Base-by-base conservation (phyloP, 2,329 filamentous ascomycete genomes). In the Cadophora sp. region DNA sequence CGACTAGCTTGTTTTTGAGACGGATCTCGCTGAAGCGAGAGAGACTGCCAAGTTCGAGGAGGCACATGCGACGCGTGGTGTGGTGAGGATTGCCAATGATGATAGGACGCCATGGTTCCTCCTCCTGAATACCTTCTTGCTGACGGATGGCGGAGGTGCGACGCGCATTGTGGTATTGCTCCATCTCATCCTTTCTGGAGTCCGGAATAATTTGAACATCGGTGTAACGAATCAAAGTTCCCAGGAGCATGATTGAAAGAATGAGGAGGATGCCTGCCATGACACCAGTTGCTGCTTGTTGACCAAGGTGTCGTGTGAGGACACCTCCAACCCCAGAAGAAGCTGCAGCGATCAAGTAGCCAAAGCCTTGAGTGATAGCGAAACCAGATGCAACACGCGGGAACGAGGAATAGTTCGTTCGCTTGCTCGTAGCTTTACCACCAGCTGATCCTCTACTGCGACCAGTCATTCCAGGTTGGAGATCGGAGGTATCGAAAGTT, bases 401-500 rank as follows among this genome's bases (percentile, higher is more conserved):
- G 70, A 92, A 93, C 0, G 88, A 90, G 0, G 91, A 92, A 79
- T 92, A 94, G 75, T 92, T 92, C 13, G 87, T 93, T 43, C 85
- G 79, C 56, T 85, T 82, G 7, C 71, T 66, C 5, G 75, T 64
- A 72, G 82, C 74, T 33, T 80, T 82, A 65, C 85, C 73, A 55
- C 81, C 80, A 51, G 83, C 83, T 18, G 79, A 77, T n/a, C 80
- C 80, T 33, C 79, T 81, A n/a, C 82, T 82, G 18, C 82, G 82
- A 36, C 86, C 85, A 7, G 85, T 91, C 82, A 91, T 89, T 13
- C 90, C 89, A 1, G 90, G 88, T 71, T 91, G 90, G 4, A 94
- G 82, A 76, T 94, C 92, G 48, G 89, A 92, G n/a, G 89, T 91
- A 76, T 94, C 92, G 76, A 90, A 94, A 0, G 89, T 89, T 75